These are phyloP conservation scores for Moesziomyces parantarcticus DNA, from an alignment of 1,284 basidiomycete genomes.

Conservation along the genomic window DNA sequence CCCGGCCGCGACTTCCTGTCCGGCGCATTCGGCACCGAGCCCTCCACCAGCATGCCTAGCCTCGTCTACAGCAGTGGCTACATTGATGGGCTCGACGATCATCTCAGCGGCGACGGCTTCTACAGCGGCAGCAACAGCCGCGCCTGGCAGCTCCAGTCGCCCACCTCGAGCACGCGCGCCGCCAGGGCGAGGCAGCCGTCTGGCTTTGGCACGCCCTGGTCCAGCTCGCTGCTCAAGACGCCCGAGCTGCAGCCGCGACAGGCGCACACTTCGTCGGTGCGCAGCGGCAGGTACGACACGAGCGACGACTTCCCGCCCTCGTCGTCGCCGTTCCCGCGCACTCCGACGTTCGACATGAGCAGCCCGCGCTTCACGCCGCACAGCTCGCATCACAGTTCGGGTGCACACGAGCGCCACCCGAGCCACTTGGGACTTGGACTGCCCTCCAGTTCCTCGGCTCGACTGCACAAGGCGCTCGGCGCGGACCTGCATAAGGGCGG, in stretches of 20 bases:
- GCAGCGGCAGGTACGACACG: slow-evolving; percentile 22
- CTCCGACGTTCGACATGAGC: slow-evolving; percentile 50
- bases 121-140: slow-evolving; percentile 41
- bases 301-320: slow-evolving; percentile 45
- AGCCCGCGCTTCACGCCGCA: slow-evolving; percentile 37
- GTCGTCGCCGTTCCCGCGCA: slow-evolving; percentile 52
- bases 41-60: slow-evolving; percentile 48
- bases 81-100: slow-evolving; percentile 33
- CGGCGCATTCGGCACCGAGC: slow-evolving; percentile 42
- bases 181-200: slow-evolving; percentile 41
- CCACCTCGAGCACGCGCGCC: slow-evolving; percentile 49
- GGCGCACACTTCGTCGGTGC: slow-evolving; percentile 29
- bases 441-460: slow-evolving; percentile 27
- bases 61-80: slow-evolving; percentile 50
- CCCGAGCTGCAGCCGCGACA: slow-evolving; percentile 50
- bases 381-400: slow-evolving; percentile 8
- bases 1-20: slow-evolving; percentile 43
- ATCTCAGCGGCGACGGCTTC: slow-evolving; percentile 25
- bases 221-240: slow-evolving; percentile 42
- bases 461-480: slow-evolving; percentile 31
- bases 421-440: slow-evolving; percentile 42
- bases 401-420: slow-evolving; percentile 29
- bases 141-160: slow-evolving; percentile 52
- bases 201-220: slow-evolving; percentile 42
- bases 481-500: slow-evolving; percentile 6